Evolutionary conservation across 208 protist species (phyloP), one percentile per base, ranked within the genome.

Genomic region (Phytomonas francai): DNA sequence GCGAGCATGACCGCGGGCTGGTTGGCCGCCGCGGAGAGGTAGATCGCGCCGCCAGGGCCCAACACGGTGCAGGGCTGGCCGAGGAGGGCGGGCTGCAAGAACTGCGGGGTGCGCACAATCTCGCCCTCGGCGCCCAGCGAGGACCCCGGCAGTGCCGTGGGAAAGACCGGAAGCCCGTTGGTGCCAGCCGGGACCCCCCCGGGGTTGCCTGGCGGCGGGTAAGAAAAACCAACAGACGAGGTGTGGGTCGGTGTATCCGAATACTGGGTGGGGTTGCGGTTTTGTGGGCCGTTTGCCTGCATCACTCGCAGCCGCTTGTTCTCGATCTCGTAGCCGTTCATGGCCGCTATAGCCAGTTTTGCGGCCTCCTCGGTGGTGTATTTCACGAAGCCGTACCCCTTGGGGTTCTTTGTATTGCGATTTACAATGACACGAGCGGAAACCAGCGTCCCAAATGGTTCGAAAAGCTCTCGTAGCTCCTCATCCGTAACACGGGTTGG

Each of bases 371-470:
- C 71, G 29, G 61, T 76, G 16, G 69, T 75, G 65, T 84, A 94
- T 63, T 85, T 85, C 27, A 94, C 88, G 61, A 97, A 97, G 45
- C 89, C 89, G 77, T 97, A 97, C 30, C 92, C 92, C 14, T 84
- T 83, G 61, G 85, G 92, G 76, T 93, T 79, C 2, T 76, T 73
- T 0, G 86, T 92, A 28, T 80, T 81, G 60, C 82, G 85, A 73
- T 97, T 89, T 74, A 87, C 91, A 19, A 95, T 93, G 51, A 97
- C 90, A 68, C 93, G 90, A 31, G 92, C 84, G 36, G 77, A 84
- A 59, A 93, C 84, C 59, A 97, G 88, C n/a, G 79, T 85, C 14
- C 92, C 92, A 51, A 90, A 95, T 69, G 89, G 84, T 4, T 68
- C 70, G 66, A 97, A 97, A 31, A 93, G 80, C 51, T 91, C 69